Conservation (phyloP, 2,329 filamentous ascomycete species). For the Hypoxylon sp. region DNA sequence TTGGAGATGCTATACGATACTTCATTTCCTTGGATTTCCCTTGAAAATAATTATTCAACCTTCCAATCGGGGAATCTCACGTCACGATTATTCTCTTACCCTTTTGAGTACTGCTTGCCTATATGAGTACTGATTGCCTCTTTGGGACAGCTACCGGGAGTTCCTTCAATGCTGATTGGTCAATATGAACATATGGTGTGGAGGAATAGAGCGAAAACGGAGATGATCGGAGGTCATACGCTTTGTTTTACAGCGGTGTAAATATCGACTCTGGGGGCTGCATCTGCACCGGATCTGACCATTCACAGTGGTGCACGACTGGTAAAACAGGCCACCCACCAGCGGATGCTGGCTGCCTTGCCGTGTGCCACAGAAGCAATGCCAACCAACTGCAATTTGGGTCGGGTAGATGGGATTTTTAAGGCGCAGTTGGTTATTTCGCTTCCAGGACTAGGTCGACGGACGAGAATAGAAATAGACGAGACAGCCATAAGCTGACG, state of each 20-base stretch:
- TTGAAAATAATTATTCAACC: constrained; percentile 3
- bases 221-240: constrained; percentile 25
- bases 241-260: constrained; percentile 10
- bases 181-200: constrained; percentile 6
- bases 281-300: constrained; percentile 29
- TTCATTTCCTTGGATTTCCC: constrained; percentile 8
- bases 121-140: constrained; percentile 15
- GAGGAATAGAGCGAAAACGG: constrained; percentile 9
- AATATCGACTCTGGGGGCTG: constrained; percentile 17
- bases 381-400: constrained; percentile 6
- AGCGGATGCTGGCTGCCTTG: background rate
- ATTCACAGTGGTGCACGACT: constrained; percentile 24
- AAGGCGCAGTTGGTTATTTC: background rate
- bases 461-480: constrained; percentile 34
- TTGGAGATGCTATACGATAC: constrained; percentile 10
- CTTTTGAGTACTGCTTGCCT: constrained; percentile 16
- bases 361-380: constrained; percentile 7
- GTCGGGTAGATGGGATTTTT: background rate
- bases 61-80: constrained; percentile 21
- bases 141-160: background rate
- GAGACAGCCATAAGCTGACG: constrained; percentile 22
- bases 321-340: background rate
- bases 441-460: background rate
- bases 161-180: constrained; percentile 12
- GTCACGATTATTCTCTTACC: constrained; percentile 4